Conservation (phyloP, 2,329 filamentous ascomycete genomes). For the Pleurostoma richardsiae region DNA sequence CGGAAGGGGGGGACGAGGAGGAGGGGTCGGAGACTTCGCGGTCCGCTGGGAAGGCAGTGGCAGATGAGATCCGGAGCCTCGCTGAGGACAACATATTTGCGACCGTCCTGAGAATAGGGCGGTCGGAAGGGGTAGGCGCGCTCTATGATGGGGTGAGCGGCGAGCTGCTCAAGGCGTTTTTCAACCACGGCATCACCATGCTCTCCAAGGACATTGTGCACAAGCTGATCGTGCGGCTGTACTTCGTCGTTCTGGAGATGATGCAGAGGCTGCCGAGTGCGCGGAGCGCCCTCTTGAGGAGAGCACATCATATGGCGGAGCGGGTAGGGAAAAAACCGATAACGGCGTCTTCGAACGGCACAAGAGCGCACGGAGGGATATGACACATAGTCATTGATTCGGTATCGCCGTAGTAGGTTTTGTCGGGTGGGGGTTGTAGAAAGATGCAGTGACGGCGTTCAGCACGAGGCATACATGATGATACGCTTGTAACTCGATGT, state of each 20-base stretch:
- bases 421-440: no score
- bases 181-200: conserved; percentile 85
- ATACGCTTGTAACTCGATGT: no score
- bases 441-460: no score
- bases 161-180: conserved; percentile 77
- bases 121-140: conserved; percentile 60
- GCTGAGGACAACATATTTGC: conserved; percentile 53
- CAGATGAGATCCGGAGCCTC: conserved; percentile 16
- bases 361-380: not conserved
- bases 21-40: not conserved
- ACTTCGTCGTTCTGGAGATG: conserved; percentile 57
- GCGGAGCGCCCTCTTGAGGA: conserved; percentile 22
- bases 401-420: no score
- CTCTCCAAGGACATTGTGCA: conserved; percentile 77
- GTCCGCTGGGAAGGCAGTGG: conserved; percentile 18
- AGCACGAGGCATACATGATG: no score
- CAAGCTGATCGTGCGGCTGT: conserved; percentile 63
- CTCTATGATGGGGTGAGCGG: conserved; percentile 73
- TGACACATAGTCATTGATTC: not conserved
- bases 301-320: not conserved
- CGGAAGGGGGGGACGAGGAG: conserved; percentile 6
- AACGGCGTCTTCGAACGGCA: no score
- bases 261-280: conserved; percentile 36
- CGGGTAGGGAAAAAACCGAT: no score
- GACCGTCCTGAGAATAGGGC: conserved; percentile 52